Conservation (phyloP, 306 rosid genomes). For the Mimosa pudica region DNA sequence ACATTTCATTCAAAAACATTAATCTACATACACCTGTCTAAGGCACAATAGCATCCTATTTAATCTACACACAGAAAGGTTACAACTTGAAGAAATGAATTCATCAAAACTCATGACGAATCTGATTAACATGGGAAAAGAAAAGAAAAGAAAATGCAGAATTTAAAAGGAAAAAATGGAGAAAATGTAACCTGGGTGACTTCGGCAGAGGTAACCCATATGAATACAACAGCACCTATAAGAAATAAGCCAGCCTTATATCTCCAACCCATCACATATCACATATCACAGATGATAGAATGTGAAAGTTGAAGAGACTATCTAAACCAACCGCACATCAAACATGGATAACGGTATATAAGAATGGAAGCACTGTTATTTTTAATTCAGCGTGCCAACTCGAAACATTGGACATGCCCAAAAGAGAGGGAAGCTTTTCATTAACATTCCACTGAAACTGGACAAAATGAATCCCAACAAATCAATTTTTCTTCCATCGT, state of each 20-base stretch:
- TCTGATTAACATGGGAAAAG: background rate
- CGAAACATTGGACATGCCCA: background rate
- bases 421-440: slow-evolving; percentile 31
- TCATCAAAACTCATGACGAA: slow-evolving; percentile 9
- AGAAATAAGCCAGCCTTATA: slow-evolving; percentile 83
- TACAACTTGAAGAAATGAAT: slow-evolving; percentile 17
- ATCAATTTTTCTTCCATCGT: background rate
- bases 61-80: background rate
- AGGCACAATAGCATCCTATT: slow-evolving; percentile 18
- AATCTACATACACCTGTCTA: slow-evolving; percentile 6
- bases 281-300: slow-evolving; percentile 27
- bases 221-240: slow-evolving; percentile 78
- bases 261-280: slow-evolving; percentile 70
- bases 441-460: slow-evolving; percentile 11
- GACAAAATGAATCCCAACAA: background rate
- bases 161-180: background rate
- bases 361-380: slow-evolving; percentile 40
- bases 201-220: slow-evolving; percentile 97
- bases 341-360: slow-evolving; percentile 29
- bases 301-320: slow-evolving; percentile 38
- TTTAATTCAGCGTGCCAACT: slow-evolving; percentile 28
- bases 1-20: background rate
- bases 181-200: slow-evolving; percentile 78
- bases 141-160: slow-evolving; percentile 1
- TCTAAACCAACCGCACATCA: slow-evolving; percentile 28